A percentile compares a stretch with the other conserved stretches of the same genome.
phyloP scores from a whole-genome alignment of 441 rosid genomes.

The Bruguiera hainesii region DNA sequence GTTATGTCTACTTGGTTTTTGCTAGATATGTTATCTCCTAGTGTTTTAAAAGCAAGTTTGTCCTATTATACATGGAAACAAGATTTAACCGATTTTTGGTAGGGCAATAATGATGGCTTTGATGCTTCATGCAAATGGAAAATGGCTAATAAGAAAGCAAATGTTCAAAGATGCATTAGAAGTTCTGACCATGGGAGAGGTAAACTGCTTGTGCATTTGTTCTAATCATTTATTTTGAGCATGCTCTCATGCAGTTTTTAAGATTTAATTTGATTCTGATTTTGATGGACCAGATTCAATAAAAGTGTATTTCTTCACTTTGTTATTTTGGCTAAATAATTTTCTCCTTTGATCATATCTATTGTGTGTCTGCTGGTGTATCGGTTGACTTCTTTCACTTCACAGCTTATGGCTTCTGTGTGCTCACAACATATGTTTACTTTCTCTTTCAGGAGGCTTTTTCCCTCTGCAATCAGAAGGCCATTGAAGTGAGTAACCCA shows the following conservation, averaged over 20 bases:
- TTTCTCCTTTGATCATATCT: not conserved
- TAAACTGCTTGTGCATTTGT: slow-evolving; percentile 22
- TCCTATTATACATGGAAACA: slow-evolving; percentile 1
- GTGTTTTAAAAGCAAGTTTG: not conserved
- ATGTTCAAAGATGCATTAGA: slow-evolving; percentile 73
- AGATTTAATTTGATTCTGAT: not conserved
- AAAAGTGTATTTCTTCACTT: not conserved
- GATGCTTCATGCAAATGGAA: slow-evolving; percentile 79
- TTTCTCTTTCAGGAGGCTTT: slow-evolving; percentile 62
- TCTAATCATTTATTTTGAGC: not conserved
- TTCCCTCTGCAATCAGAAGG: slow-evolving; percentile 71
- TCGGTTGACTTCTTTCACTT: too few species aligned
- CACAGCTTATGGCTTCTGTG: too few species aligned
- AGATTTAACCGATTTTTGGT: slow-evolving; percentile 16
- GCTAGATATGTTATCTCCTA: not conserved
- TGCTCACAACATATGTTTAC: not conserved
- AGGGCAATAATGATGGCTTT: slow-evolving; percentile 87
- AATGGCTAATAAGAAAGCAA: slow-evolving; percentile 50
- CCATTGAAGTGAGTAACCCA: slow-evolving; percentile 56
- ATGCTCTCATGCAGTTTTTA: not conserved
- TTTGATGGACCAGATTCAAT: not conserved
- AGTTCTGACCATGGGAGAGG: slow-evolving; percentile 92
- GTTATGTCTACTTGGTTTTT: slow-evolving; percentile 5
- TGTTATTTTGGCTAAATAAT: not conserved
- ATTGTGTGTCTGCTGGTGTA: not conserved